Conservation (phyloP, 805 yeast species). For the Lipomyces orientalis region DNA sequence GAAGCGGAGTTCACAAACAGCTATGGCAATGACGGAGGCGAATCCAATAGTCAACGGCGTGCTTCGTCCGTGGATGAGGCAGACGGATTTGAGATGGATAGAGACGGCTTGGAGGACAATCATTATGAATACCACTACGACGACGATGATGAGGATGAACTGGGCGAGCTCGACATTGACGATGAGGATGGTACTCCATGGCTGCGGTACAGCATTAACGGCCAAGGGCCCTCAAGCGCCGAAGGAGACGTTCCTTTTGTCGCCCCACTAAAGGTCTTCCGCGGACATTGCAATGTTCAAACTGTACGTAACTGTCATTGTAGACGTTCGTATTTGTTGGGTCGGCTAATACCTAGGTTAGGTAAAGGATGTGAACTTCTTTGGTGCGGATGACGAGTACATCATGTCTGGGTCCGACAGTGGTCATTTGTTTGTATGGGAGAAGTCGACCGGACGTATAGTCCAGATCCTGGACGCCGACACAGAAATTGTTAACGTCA, state of each 20-base stretch:
- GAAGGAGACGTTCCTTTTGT: conserved; percentile 24
- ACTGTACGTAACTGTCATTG: conserved; percentile 15
- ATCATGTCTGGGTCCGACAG: conserved; percentile 38
- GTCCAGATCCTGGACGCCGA: conserved; percentile 34
- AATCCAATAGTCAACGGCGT: conserved; percentile 1
- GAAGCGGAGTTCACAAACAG: conserved; percentile 5
- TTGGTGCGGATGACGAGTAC: conserved; percentile 35
- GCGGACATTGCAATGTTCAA: conserved; percentile 34
- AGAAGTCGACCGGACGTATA: conserved; percentile 20
- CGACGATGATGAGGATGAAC: conserved; percentile 5
- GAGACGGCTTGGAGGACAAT: conserved; percentile 9
- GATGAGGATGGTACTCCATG: conserved; percentile 23
- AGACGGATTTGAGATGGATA: conserved; percentile 7
- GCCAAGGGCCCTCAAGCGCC: conserved; percentile 3
- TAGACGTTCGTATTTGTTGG: neutral
- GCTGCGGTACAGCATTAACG: conserved; percentile 7
- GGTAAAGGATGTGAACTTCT: conserved; percentile 36
- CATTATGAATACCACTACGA: conserved; percentile 17
- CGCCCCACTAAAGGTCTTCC: conserved; percentile 7
- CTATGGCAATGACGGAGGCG: conserved; percentile 10
- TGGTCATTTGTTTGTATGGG: conserved; percentile 37
- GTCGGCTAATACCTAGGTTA: neutral
- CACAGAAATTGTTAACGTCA: conserved; percentile 31
- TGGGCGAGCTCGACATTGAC: conserved; percentile 9
- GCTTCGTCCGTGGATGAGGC: conserved; percentile 10